Base-by-base conservation (phyloP, 352 stramenopile species). In the Blastocystis hominis region DNA sequence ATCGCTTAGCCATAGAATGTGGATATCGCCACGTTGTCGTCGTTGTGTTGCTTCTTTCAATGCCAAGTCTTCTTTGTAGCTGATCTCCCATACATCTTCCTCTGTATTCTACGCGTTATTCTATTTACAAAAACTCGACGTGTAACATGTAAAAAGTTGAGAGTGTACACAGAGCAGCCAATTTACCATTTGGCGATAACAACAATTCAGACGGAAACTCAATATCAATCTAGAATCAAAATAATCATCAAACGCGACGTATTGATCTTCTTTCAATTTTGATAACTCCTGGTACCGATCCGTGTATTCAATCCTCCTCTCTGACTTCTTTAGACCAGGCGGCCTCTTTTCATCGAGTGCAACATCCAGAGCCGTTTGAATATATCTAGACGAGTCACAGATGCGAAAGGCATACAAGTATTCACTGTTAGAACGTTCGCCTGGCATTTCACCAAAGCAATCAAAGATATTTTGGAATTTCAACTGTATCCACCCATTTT, bases 141-240 rank as follows among this genome's bases (percentile, higher is more conserved):
- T 40, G 36, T 15, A 80, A 20, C 44, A 80, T 17, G 30, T 40
- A 64, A 15, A 80, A 5, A 10, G 24, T 80, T 10, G 20, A 34
- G 15, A 40, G 20, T 42, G 46, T 63, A 5, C 20, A 17, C 36
- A 63, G 13, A 4, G 63, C 46, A 4, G 70, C 70, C 4, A 15
- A 40, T 15, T 3, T 64, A 3, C 70, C 36, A 40, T 62, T 30
- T 4, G 70, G 70, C 24, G 70, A 80, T 24, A 80, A 80, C 5
- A 46, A 80, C 30, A 80, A 47, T 17, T 61, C 36, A 42, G 44
- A 80, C n/a, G 70, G 46, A 40, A 62, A 80, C 44, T 80, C 70
- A 36, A 54, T 36, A 40, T 30, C 24, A 30, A 30, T 30, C 24
- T 30, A 30, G 24, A 30, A 30, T 30, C 24, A 30, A 30, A 30